phyloP scores from a whole-genome alignment of 495 filamentous ascomycete species.

The Tuber melanosporum region DNA sequence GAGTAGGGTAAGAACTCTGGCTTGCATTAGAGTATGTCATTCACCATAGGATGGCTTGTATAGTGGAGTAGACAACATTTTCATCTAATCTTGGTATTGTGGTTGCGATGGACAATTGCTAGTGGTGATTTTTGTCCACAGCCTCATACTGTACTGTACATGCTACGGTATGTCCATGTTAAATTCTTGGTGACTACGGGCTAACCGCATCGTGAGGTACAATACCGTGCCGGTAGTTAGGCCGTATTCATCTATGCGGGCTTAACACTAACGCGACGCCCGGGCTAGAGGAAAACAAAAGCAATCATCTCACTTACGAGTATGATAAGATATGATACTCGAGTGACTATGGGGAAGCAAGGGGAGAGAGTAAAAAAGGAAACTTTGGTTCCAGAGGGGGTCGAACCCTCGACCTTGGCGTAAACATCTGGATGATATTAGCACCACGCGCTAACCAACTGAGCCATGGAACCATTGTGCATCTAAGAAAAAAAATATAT shows the following conservation, averaged over 20 bases:
- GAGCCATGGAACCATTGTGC: constrained; percentile 30
- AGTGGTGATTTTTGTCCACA: no score
- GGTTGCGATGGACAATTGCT: no score
- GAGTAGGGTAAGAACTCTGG: no score
- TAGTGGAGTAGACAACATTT: no score
- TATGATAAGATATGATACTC: not conserved
- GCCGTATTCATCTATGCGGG: not conserved
- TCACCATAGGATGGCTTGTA: no score
- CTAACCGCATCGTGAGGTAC: not conserved
- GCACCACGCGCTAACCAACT: constrained; percentile 38
- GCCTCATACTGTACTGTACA: no score
- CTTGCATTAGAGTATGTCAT: no score
- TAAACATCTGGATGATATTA: constrained; percentile 31
- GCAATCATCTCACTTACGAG: not conserved
- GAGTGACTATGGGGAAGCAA: not conserved
- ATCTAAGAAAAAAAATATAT: not conserved
- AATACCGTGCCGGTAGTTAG: not conserved
- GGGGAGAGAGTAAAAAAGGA: not conserved
- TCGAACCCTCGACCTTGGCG: constrained; percentile 36
- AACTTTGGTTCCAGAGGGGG: constrained; percentile 31
- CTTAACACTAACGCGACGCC: not conserved
- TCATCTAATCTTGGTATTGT: no score
- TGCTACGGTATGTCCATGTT: not conserved
- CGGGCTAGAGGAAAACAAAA: not conserved
- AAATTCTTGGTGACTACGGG: not conserved